Evolutionary conservation across 305 asterid genomes (phyloP), one percentile per base, ranked within the genome.

Genomic region (Withania somnifera): DNA sequence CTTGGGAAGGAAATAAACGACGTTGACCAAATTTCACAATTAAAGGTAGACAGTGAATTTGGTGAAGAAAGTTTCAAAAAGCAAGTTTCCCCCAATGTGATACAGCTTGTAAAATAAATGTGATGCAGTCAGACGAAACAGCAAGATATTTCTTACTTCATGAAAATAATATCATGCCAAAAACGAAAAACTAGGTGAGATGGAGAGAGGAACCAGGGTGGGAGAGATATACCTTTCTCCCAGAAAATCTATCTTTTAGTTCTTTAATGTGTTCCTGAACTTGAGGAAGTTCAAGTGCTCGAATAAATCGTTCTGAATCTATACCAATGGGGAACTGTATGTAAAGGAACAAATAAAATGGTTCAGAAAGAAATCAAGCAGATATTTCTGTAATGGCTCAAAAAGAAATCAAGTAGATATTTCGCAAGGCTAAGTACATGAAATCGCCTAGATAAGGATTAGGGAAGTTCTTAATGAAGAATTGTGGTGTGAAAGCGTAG

Each of bases 261-360:
- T 93, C 98, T 85, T 84, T 89, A 51, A 94, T 88, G 83, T 89
- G 88, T 3, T 83, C 85, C 88, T 93, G 96, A 83, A 93, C 98
- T 73, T 83, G 3, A 79, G 88, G 79, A 82, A 78, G 54, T 86
- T 92, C 96, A 79, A 93, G 96, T 81, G 98, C 97, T 84, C 89
- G 91, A 86, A 89, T 93, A 89, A 95, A 95, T 86, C 98, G 90
- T 6, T 93, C 95, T 53, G 98, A 92, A 88, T 95, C 98, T 87
- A 95, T 95, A 81, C 98, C 98, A 83, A 95, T 93, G 1, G 98
- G 98, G 77, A 95, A 95, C 98, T 95, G 87, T 34, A 86, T 19
- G 81, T 76, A 69, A 30, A 84, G 80, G 77, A 60, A 40, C 61
- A 32, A 77, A 8, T 61, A 60, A 81, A 84, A 83, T 38, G 53